Base-by-base conservation (phyloP, 2,329 filamentous ascomycete genomes). In the Zarea fungicola region DNA sequence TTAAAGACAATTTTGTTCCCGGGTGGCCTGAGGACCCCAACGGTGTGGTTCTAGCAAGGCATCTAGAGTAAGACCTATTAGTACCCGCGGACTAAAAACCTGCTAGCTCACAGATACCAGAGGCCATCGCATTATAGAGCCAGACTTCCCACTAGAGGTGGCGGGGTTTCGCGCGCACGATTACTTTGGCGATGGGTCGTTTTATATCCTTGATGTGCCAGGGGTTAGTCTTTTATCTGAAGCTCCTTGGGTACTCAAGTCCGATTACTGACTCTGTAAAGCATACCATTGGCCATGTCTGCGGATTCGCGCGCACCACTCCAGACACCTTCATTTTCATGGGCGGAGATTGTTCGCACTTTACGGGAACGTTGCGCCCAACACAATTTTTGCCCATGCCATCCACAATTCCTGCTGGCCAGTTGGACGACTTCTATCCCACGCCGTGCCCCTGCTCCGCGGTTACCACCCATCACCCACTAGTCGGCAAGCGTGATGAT, bases 1-100 rank as follows among this genome's bases (percentile, higher is more conserved):
- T 79, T 58, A 73, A 69, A 41, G 52, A 67, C 2, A 59, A 59
- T 0, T 69, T 73, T 55, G 55, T 72, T 3, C 77, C 77, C 0
- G 75, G 72, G 1, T 75, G 67, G 42, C 77, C 77, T 0, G 49
- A 55, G 2, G 64, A 68, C 19, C 58, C 61, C 2, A 55, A 69
- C 0, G 64, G 63, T 1, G 56, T 58, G 1, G 56, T 72, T 0
- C 56, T 60, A 4, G 65, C 69, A 32, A 63, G 55, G 13, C 67
- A 72, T 48, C 65, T 69, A 43, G 52, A 53, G 59, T 60, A 4
- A 3, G 3, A 28, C 18, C 18, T 2, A 6, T 7, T 7, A 19
- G 14, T 37, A n/a, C n/a, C 14, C 18, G 16, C 7, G n/a, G n/a
- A n/a, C n/a, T n/a, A n/a, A n/a, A n/a, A n/a, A n/a, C n/a, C n/a